Evolutionary conservation across 108 stramenopile genomes (phyloP), one percentile per base, ranked within the genome.

Genomic region (Chaetoceros tenuissimus): DNA sequence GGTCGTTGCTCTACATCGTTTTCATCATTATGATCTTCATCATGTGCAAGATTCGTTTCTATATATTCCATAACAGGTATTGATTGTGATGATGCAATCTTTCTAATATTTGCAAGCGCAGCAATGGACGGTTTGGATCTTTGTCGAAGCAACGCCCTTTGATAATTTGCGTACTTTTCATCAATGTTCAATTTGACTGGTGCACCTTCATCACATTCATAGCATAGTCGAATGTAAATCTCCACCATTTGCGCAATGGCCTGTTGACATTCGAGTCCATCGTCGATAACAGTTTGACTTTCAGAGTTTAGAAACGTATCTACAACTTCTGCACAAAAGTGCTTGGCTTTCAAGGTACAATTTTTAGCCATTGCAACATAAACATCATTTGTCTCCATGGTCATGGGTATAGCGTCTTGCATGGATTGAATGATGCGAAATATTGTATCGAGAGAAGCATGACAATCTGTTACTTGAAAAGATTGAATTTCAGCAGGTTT

Each of bases 51-150:
- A 63, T 28, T 68, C 66, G 28, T 49, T 57, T 34, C 55, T 62
- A 26, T 64, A 40, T 62, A 71, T 52, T 63, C 67, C 20, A 10
- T 10, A 26, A 51, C 24, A 26, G 47, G 55, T 46, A 66, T 74
- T 24, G 63, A 51, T 59, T 67, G 59, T 64, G 55, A 51, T 40
- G 31, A 27, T 44, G 71, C 83, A 61, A 59, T 63, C 46, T 57
- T 61, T 65, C 80, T 64, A 63, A 54, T 75, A 56, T 67, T 64
- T 2, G 65, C 77, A 24, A 78, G 49, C 0, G 53, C 46, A 5
- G 81, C 78, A 57, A 90, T 85, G 22, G 80, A 71, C 2, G 78
- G 83, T 60, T 82, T 86, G 58, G 77, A 66, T 17, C 89, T 75
- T 26, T 76, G 55, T 24, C 85, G 82, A 10, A 90, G 55, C 19